A percentile compares a stretch with the other conserved stretches of the same genome.
Conservation (phyloP, 2,329 filamentous ascomycete genomes). For the Verticillium alfalfae region DNA sequence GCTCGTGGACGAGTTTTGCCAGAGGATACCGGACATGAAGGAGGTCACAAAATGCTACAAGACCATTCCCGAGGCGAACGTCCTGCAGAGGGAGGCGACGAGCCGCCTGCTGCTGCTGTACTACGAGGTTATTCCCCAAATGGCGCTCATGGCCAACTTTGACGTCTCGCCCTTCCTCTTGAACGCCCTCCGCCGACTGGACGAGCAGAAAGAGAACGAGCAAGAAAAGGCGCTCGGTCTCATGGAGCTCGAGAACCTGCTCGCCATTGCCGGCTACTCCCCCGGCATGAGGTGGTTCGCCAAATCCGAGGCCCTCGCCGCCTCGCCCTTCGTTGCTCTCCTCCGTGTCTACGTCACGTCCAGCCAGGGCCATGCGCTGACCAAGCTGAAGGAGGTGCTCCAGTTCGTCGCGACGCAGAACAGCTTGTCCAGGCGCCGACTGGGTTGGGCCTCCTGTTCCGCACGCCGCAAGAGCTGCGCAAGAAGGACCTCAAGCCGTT, state of each 20-base stretch:
- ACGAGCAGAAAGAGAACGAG: constrained; percentile 44
- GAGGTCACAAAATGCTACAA: constrained; percentile 73
- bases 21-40: constrained; percentile 75
- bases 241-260: constrained; percentile 74
- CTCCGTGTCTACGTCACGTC: constrained; percentile 52
- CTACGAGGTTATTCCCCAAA: constrained; percentile 73
- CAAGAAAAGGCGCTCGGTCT: constrained; percentile 50
- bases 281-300: constrained; percentile 88
- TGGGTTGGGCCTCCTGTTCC: constrained; percentile 42
- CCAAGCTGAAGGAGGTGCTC: constrained; percentile 37
- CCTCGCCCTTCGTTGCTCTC: constrained; percentile 69
- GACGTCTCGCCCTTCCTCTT: constrained; percentile 78
- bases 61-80: constrained; percentile 59
- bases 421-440: constrained; percentile 55
- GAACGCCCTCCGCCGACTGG: constrained; percentile 58
- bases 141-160: constrained; percentile 78
- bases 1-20: constrained; percentile 69
- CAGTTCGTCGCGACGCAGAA: constrained; percentile 58
- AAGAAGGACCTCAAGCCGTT: constrained; percentile 34
- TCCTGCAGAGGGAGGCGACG: constrained; percentile 72
- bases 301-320: constrained; percentile 57
- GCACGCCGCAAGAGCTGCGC: constrained; percentile 25
- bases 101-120: constrained; percentile 77
- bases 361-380: constrained; percentile 38
- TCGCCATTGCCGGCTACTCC: constrained; percentile 74